Evolutionary conservation across 1,139 yeast species (phyloP).

Genomic region (Meyerozyma guilliermondii): DNA sequence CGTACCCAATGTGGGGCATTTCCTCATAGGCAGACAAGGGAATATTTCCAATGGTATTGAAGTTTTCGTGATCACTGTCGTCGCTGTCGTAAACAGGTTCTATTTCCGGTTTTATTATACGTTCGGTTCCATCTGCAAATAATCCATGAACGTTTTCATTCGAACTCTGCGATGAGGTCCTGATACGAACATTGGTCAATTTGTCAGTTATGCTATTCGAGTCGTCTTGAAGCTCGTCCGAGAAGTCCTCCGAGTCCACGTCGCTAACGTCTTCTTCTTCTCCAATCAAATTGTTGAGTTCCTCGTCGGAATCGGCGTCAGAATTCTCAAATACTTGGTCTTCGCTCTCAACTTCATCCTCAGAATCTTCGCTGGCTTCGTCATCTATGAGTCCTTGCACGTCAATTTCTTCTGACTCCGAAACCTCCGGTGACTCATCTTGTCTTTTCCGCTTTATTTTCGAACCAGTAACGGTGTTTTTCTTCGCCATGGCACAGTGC

Average conservation of each 20-base stretch:
- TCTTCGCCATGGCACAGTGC: not conserved
- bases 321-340: slow-evolving; percentile 23
- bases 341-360: slow-evolving; percentile 21
- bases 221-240: slow-evolving; percentile 48
- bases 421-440: slow-evolving; percentile 5
- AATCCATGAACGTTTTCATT: slow-evolving; percentile 34
- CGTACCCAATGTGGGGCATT: slow-evolving; percentile 96
- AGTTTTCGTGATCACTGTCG: slow-evolving; percentile 81
- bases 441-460: not conserved
- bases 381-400: slow-evolving; percentile 2
- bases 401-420: slow-evolving; percentile 8
- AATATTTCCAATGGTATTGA: slow-evolving; percentile 87
- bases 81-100: slow-evolving; percentile 91
- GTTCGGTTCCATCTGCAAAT: slow-evolving; percentile 75
- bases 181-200: slow-evolving; percentile 47
- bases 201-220: slow-evolving; percentile 49
- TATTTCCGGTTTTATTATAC: slow-evolving; percentile 81
- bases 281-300: slow-evolving; percentile 53
- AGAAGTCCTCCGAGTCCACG: slow-evolving; percentile 35
- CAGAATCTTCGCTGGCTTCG: slow-evolving; percentile 6
- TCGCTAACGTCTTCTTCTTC: slow-evolving; percentile 40
- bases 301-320: slow-evolving; percentile 49
- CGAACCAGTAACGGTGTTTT: not conserved
- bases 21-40: slow-evolving; percentile 93
- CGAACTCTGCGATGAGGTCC: slow-evolving; percentile 40